phyloP scores from a whole-genome alignment of 2,329 filamentous ascomycete species.

The Diplodia intermedia region DNA sequence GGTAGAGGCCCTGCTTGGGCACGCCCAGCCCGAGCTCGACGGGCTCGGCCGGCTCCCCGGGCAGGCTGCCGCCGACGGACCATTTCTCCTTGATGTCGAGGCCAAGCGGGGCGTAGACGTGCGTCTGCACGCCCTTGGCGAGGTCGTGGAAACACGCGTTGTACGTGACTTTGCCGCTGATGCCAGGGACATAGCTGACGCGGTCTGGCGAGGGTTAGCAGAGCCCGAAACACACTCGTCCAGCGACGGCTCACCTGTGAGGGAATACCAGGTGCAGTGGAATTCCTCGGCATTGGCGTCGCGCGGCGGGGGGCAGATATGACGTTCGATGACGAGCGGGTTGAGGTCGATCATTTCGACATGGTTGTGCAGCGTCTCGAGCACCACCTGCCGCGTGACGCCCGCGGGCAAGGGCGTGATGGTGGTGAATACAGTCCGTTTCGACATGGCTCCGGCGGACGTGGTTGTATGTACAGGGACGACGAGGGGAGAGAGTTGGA shows the following conservation, averaged over 20 bases:
- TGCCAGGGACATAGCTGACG: conserved; percentile 75
- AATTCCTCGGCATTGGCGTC: conserved; percentile 74
- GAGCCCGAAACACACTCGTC: background rate
- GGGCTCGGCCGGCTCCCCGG: conserved; percentile 71
- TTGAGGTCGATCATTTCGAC: conserved; percentile 87
- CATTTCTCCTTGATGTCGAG: conserved; percentile 81
- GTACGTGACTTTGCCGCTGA: conserved; percentile 74
- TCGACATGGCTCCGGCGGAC: conserved; percentile 63
- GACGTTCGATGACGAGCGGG: conserved; percentile 76
- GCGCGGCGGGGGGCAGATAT: conserved; percentile 70
- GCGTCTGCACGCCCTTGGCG: conserved; percentile 76
- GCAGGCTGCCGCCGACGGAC: conserved; percentile 74
- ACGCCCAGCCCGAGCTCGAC: conserved; percentile 71
- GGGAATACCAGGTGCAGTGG: conserved; percentile 73
- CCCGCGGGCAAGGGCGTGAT: conserved; percentile 76
- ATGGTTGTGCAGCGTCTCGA: conserved; percentile 80
- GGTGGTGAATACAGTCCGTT: conserved; percentile 74
- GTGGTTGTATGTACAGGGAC: background rate
- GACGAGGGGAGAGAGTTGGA: background rate
- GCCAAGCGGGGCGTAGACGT: conserved; percentile 82
- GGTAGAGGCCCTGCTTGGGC: conserved; percentile 73
- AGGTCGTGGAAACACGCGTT: conserved; percentile 81
- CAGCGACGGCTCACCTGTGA: conserved; percentile 46
- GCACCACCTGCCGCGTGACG: conserved; percentile 72
- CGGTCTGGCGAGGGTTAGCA: conserved; percentile 67